Base-by-base conservation (phyloP, 805 yeast genomes). In the Pichia exigua region DNA sequence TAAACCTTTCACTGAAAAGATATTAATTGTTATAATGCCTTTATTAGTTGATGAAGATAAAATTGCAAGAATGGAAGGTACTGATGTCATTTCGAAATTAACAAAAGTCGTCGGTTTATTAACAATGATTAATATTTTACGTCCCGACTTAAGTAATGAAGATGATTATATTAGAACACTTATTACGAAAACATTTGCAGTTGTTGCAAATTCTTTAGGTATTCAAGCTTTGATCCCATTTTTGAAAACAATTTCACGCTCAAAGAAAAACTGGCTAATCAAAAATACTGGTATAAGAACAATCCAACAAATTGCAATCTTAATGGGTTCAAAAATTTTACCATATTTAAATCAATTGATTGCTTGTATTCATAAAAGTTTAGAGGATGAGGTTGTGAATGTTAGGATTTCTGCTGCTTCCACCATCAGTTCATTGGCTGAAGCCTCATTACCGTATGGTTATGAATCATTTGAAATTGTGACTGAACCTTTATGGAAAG, bases 371-470 rank as follows among this genome's bases (percentile, higher is more conserved):
- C 64, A 69, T 1, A 77, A 76, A 1, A 78, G 84, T 0, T 59
- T 92, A 18, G 69, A 71, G 0, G 96, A 89, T 66, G 87, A 82
- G 47, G 83, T 84, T 51, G 62, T 79, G 13, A 81, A 77, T 44
- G 85, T 90, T 0, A 72, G 95, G 51, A 77, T 79, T 2, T 74
- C 82, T 13, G 74, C 96, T 0, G 96, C 96, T 0, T 70, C 75
- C 38, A 82, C 96, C 0, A 61, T 91, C 2, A 71, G 91, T 0
- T 77, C 83, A 1, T 66, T 92, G 35, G 97, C 97, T 0, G 91
- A 87, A 47, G 82, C 87, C 9, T 79, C 89, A 4, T 73, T 79
- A 22, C 98, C 98, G 0, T 88, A 85, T 67, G 99, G 98, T 45
- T 85, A 87, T 50, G 97, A 88, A 59, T 81, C 92, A 0, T 91